Evolutionary conservation across 2,329 filamentous ascomycete genomes (phyloP), one percentile per base, ranked within the genome.

Genomic region (Cladobotryum mycophilum): DNA sequence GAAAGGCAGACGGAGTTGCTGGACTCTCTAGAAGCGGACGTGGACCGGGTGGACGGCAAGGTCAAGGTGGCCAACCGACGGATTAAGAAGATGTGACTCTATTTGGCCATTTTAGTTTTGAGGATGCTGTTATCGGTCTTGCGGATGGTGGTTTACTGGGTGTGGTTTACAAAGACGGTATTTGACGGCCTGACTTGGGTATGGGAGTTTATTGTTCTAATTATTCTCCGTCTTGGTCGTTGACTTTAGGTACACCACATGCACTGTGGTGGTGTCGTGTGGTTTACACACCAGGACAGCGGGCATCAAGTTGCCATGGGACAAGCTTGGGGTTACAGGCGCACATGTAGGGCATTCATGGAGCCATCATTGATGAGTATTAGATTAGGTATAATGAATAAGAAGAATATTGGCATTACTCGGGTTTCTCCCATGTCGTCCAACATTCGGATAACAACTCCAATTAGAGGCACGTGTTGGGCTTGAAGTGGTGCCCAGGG

Each of bases 11-110:
- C 82, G 49, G 77, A 81, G 64, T 80, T 89, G 79, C 72, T 93
- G 30, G 78, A 81, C 12, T 67, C 81, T 57, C 64, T 90, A 54
- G 83, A 85, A 55, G 73, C 82, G 49, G 85, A 90, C 67, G 77
- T 78, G 3, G 81, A 84, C 54, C 73, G 84, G 5, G 73, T 89
- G 14, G 75, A 78, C 41, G 76, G 76, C 54, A 92, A 92, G 76
- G 69, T 91, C 51, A 75, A 78, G 54, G 80, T 91, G 53, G 87
- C 84, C n/a, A 89, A 86, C 72, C 82, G 83, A 60, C 78, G 86
- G 51, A 78, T 84, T 52, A 78, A 75, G 64, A 86, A 85, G 71
- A 82, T 90, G 59, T 77, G 71, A 74, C 69, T 67, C 53, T 47
- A 60, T 53, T 52, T 56, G 11, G 45, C 61, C 17, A 55, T 54